A percentile compares a stretch with the other conserved stretches of the same genome.
Conservation (phyloP, 2,329 filamentous ascomycete species). For the Pseudogymnoascus verrucosus region DNA sequence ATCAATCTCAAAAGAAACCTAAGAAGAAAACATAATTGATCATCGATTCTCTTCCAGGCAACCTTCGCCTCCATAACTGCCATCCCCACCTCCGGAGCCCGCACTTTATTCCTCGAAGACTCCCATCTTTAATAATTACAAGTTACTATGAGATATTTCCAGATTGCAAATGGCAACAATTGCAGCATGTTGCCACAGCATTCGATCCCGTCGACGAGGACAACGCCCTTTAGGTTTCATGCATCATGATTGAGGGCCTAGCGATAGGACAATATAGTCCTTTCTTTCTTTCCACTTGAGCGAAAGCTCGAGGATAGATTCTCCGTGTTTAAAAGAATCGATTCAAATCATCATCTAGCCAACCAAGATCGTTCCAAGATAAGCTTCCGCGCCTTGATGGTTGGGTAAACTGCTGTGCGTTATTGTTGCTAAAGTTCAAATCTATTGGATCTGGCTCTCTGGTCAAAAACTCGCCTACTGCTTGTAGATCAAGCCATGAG, state of each 20-base stretch:
- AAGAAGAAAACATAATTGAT: neutral
- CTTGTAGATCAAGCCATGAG: slow-evolving; percentile 53
- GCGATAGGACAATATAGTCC: neutral
- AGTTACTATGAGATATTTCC: neutral
- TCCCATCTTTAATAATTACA: neutral
- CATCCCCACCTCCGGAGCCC: neutral
- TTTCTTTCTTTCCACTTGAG: neutral
- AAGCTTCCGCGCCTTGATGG: neutral
- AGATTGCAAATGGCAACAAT: neutral
- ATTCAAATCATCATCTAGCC: neutral
- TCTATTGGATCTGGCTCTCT: slow-evolving; percentile 28
- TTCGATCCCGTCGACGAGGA: neutral
- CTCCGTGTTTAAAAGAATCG: neutral
- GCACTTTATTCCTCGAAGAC: neutral
- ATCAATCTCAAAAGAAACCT: neutral
- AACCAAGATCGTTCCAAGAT: neutral
- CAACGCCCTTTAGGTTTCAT: neutral
- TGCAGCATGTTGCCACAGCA: neutral
- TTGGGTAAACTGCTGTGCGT: neutral
- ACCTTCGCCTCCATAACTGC: neutral
- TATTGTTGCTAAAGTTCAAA: slow-evolving; percentile 16
- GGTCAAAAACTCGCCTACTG: slow-evolving; percentile 49
- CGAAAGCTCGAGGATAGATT: neutral
- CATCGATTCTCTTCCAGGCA: neutral
- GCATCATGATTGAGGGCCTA: neutral